A percentile compares a stretch with the other conserved stretches of the same genome.
Conservation (phyloP, 768 basidiomycete genomes). For the Lenzites betulinus region DNA sequence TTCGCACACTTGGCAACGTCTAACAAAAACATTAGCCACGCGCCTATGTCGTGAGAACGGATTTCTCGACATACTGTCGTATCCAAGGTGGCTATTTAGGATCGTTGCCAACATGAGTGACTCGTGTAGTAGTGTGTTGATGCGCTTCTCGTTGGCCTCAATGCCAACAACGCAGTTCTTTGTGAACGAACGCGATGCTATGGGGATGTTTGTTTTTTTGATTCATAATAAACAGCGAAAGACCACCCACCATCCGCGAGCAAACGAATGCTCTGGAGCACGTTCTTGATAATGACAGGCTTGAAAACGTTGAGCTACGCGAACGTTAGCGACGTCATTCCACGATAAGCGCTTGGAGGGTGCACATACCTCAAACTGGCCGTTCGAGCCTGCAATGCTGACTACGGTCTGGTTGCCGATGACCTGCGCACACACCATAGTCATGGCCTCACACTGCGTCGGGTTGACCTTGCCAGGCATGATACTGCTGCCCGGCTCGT, state of each 20-base stretch:
- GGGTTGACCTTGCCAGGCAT: slow-evolving; percentile 99
- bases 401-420: slow-evolving; percentile 97
- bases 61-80: slow-evolving; percentile 77
- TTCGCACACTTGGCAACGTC: slow-evolving; percentile 98
- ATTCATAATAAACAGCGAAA: background rate
- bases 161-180: slow-evolving; percentile 98
- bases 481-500: slow-evolving; percentile 98
- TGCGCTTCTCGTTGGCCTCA: slow-evolving; percentile 93
- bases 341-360: background rate
- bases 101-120: slow-evolving; percentile 98
- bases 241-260: slow-evolving; percentile 76
- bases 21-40: slow-evolving; percentile 35
- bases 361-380: slow-evolving; percentile 89
- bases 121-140: slow-evolving; percentile 86
- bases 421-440: slow-evolving; percentile 98
- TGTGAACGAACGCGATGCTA: slow-evolving; percentile 90
- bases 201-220: background rate
- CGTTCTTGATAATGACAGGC: slow-evolving; percentile 98
- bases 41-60: background rate
- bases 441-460: slow-evolving; percentile 97
- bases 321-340: background rate
- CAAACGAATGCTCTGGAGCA: slow-evolving; percentile 92
- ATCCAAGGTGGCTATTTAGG: slow-evolving; percentile 93
- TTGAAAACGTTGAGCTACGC: slow-evolving; percentile 95
- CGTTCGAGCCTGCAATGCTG: slow-evolving; percentile 89